Evolutionary conservation across 441 rosid genomes (phyloP), one percentile per base, ranked within the genome.

Genomic region (Daphne laureola): DNA sequence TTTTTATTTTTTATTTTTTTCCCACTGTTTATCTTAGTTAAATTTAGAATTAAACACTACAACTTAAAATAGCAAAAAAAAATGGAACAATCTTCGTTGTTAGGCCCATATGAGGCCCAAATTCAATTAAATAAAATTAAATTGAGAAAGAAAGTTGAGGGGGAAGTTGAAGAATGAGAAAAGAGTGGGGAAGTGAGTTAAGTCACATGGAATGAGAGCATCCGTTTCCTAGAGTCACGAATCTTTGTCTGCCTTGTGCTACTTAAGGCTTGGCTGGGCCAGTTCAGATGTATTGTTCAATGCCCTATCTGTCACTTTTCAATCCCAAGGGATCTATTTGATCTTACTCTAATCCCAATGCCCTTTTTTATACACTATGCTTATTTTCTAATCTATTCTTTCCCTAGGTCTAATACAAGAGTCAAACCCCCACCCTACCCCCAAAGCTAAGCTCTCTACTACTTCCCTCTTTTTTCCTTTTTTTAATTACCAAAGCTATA

Each of bases 231-330:
- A 72, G 67, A 79, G 82, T 79, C 76, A 60, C 80, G 84, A 81
- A 84, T 84, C 86, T 84, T 71, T 84, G 86, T 79, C 93, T 76
- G 76, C 91, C 79, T 68, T 48, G 67, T 75, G 70, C 77, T 41
- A 46, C 67, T 66, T 70, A 55, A 66, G 62, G 36, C 55, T 63
- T 42, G 47, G 25, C 60, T 65, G 36, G 50, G 35, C 60, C 59
- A 40, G 57, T 68, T 76, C 38, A 31, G 38, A 31, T 31, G 35
- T 27, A n/a, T 27, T 27, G 38, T 31, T 31, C 66, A 67, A 55
- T 50, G 57, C 61, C 36, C 54, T 70, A 63, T 56, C 64, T 60
- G 52, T 62, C 49, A 18, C 23, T 14, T 46, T 31, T 26, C 47
- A 43, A 59, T 42, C 11, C 15, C 18, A 48, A 46, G 40, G 23